These are phyloP conservation scores for Phyllosticta ampelicida DNA, from an alignment of 2,329 filamentous ascomycete species.

Conservation along the genomic window DNA sequence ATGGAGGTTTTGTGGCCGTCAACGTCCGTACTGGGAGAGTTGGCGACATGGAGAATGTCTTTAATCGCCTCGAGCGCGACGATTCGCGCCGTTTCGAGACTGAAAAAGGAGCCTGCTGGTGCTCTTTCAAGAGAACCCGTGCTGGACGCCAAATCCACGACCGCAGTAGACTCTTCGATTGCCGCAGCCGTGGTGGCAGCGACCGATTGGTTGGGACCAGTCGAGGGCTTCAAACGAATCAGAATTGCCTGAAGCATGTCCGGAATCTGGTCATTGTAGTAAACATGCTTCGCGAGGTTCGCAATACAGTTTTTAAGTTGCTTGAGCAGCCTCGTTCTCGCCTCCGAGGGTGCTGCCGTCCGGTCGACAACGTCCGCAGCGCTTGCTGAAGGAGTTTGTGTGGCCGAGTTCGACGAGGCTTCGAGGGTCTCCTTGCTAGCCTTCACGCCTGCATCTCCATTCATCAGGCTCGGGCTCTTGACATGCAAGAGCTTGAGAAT, in stretches of 20 bases:
- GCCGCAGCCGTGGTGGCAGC: slow-evolving; percentile 36
- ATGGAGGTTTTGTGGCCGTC: slow-evolving; percentile 41
- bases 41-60: slow-evolving; percentile 71
- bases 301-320: slow-evolving; percentile 75
- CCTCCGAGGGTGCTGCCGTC: slow-evolving; percentile 33
- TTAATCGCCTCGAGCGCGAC: slow-evolving; percentile 70
- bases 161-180: slow-evolving; percentile 39
- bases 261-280: slow-evolving; percentile 90
- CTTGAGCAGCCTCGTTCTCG: slow-evolving; percentile 52
- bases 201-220: slow-evolving; percentile 25
- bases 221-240: slow-evolving; percentile 59
- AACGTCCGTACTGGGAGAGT: slow-evolving; percentile 42
- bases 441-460: slow-evolving; percentile 17
- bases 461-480: slow-evolving; percentile 30
- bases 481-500: slow-evolving; percentile 68
- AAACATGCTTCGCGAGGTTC: slow-evolving; percentile 86
- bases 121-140: slow-evolving; percentile 43
- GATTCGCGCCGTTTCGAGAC: slow-evolving; percentile 48
- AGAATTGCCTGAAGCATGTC: slow-evolving; percentile 86
- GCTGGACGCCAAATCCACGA: slow-evolving; percentile 38
- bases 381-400: slow-evolving; percentile 12
- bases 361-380: slow-evolving; percentile 3
- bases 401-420: slow-evolving; percentile 15
- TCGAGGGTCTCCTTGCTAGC: slow-evolving; percentile 9
- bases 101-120: slow-evolving; percentile 48